phyloP scores from a whole-genome alignment of 768 basidiomycete genomes.

The Boletellus ananiceps region DNA sequence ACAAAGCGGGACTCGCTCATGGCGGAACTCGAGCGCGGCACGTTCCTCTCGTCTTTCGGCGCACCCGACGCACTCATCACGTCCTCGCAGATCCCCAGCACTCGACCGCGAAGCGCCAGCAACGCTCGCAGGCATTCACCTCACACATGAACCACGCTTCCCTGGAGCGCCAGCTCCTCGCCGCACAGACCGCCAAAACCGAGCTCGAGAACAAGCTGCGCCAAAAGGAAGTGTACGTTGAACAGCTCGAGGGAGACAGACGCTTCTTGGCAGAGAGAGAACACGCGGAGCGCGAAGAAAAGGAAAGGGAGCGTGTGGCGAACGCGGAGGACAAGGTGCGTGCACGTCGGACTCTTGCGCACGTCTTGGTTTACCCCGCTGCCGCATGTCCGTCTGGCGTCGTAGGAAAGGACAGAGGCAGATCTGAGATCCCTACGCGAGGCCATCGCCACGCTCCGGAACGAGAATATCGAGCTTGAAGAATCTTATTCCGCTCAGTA shows the following conservation, averaged over 20 bases:
- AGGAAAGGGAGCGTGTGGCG: conserved; percentile 50
- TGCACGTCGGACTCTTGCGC: conserved; percentile 6
- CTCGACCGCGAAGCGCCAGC: conserved; percentile 63
- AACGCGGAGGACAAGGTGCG: conserved; percentile 59
- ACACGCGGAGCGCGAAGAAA: conserved; percentile 62
- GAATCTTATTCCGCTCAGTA: conserved; percentile 49
- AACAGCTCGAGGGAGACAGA: conserved; percentile 65
- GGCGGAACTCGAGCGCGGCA: conserved; percentile 65
- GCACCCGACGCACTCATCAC: background rate
- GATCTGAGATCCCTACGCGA: conserved; percentile 52
- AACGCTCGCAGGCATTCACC: conserved; percentile 57
- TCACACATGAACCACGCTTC: conserved; percentile 57
- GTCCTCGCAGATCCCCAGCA: conserved; percentile 54
- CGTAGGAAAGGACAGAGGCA: conserved; percentile 45
- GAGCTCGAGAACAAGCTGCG: conserved; percentile 66
- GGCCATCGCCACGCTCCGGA: conserved; percentile 45
- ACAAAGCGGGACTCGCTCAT: conserved; percentile 61
- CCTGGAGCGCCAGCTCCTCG: conserved; percentile 63
- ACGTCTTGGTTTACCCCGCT: background rate
- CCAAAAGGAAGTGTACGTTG: conserved; percentile 59
- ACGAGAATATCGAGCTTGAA: conserved; percentile 57
- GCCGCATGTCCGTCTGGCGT: background rate
- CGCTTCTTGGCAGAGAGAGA: conserved; percentile 67
- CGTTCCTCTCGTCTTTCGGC: conserved; percentile 4
- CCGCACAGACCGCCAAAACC: conserved; percentile 54